Evolutionary conservation across 140 eudicot species (phyloP), one percentile per base, ranked within the genome.

Genomic region (Oenanthe javanica): DNA sequence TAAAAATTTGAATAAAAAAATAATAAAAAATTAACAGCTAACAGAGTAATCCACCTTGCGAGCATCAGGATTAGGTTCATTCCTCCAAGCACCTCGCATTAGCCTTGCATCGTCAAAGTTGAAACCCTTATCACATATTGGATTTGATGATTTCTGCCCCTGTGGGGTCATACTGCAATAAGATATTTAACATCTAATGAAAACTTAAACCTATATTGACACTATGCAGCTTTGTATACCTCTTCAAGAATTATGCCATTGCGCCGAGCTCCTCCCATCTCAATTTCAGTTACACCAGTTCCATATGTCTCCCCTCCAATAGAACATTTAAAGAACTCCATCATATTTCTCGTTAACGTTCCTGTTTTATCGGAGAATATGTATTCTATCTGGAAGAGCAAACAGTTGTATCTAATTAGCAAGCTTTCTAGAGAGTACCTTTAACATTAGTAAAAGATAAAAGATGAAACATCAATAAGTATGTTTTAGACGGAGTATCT

Each of bases 241-340:
- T 86, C 92, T 54, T 86, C 93, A 45, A 84, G 71, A 78, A 88
- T 80, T 36, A 72, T 31, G 72, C 97, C 99, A 75, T 73, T 89
- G 72, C 97, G 86, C 85, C 87, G 87, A 75, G 98, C 93, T 48
- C 86, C 84, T 84, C 96, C 95, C 81, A 85, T 81, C 84, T 94
- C 98, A 49, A 90, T 92, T 82, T 94, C 98, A 76, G 90, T 94
- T 45, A 94, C 85, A 84, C 98, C 98, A 49, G 89, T 86, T 83
- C 98, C 98, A 85, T 94, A 94, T 16, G 91, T 79, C 80, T 92
- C 96, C 78, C 98, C 98, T 77, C 96, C 97, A 87, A 94, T 86
- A n/a, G 98, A 94, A 83, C 98, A 94, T 80, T 94, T 94, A 77
- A 94, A 94, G 83, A 94, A 94, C 88, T 94, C 98, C 98, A 94